Conservation (phyloP, 768 basidiomycete genomes). For the Amanita muscaria region DNA sequence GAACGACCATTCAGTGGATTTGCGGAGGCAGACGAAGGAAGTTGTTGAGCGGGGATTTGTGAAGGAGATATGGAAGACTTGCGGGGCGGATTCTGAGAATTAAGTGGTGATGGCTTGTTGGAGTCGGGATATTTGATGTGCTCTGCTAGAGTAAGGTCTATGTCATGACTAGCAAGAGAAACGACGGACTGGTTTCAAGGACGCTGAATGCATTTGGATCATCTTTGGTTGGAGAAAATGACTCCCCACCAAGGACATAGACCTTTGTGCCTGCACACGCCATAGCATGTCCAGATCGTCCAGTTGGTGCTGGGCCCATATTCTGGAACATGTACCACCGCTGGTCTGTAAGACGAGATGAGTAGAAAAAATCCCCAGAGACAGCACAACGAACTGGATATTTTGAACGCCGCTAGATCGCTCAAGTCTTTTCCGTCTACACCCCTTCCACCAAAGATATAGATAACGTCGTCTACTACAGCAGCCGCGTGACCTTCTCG, state of each 20-base stretch:
- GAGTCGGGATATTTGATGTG: slow-evolving; percentile 91
- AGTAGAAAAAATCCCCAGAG: slow-evolving; percentile 8
- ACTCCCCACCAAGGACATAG: slow-evolving; percentile 93
- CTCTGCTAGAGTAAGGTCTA: slow-evolving; percentile 32
- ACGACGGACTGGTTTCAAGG: slow-evolving; percentile 68
- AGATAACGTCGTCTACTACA: slow-evolving; percentile 94
- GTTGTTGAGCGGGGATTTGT: slow-evolving; percentile 20
- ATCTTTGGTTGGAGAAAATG: slow-evolving; percentile 66
- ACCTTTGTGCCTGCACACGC: slow-evolving; percentile 83
- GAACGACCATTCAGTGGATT: slow-evolving; percentile 38
- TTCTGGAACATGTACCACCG: slow-evolving; percentile 99
- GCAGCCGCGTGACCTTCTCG: slow-evolving; percentile 96
- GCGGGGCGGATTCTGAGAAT: slow-evolving; percentile 30
- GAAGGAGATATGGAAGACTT: slow-evolving; percentile 41
- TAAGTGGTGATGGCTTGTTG: slow-evolving; percentile 21
- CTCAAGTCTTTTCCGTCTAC: slow-evolving; percentile 94
- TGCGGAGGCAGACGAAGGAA: slow-evolving; percentile 15
- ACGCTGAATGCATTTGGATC: slow-evolving; percentile 82
- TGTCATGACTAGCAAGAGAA: slow-evolving; percentile 5
- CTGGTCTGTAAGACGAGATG: slow-evolving; percentile 51
- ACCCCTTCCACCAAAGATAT: slow-evolving; percentile 94
- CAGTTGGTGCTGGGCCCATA: slow-evolving; percentile 93
- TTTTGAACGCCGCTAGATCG: slow-evolving; percentile 94
- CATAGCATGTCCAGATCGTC: slow-evolving; percentile 98
- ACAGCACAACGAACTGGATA: slow-evolving; percentile 66